Conservation (phyloP, 225 moss, liverwort and hornwort genomes). For the Polytrichum commune region DNA sequence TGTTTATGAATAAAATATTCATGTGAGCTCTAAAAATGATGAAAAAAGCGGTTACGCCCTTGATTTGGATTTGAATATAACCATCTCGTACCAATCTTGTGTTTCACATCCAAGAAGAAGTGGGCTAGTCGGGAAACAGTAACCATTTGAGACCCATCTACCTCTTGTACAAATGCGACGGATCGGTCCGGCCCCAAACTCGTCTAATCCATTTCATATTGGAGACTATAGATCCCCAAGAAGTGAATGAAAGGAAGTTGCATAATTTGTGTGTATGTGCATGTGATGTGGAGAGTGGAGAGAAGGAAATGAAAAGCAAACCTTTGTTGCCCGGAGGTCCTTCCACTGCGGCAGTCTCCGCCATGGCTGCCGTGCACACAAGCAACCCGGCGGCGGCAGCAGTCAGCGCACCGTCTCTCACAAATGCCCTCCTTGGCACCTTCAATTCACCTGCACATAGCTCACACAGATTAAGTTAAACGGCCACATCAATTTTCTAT, state of each 20-base stretch:
- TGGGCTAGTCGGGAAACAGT: too few species aligned
- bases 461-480: too few species aligned
- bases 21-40: too few species aligned
- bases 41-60: too few species aligned
- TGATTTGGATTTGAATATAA: too few species aligned
- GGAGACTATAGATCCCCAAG: background rate
- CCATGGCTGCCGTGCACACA: constrained; percentile 42
- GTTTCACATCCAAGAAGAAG: too few species aligned
- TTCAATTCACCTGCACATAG: constrained; percentile 23
- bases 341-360: constrained; percentile 28
- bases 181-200: too few species aligned
- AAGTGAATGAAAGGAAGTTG: background rate
- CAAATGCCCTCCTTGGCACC: constrained; percentile 38
- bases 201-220: background rate
- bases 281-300: background rate
- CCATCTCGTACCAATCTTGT: too few species aligned
- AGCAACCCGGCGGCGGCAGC: constrained; percentile 9
- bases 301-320: background rate
- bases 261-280: background rate
- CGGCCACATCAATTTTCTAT: too few species aligned
- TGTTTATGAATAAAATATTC: too few species aligned
- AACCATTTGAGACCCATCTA: too few species aligned
- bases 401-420: constrained; percentile 22
- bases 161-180: too few species aligned
- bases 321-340: constrained; percentile 12